These are phyloP conservation scores for Fusarium robinianum DNA, from an alignment of 2,329 filamentous ascomycete species.

Conservation along the genomic window DNA sequence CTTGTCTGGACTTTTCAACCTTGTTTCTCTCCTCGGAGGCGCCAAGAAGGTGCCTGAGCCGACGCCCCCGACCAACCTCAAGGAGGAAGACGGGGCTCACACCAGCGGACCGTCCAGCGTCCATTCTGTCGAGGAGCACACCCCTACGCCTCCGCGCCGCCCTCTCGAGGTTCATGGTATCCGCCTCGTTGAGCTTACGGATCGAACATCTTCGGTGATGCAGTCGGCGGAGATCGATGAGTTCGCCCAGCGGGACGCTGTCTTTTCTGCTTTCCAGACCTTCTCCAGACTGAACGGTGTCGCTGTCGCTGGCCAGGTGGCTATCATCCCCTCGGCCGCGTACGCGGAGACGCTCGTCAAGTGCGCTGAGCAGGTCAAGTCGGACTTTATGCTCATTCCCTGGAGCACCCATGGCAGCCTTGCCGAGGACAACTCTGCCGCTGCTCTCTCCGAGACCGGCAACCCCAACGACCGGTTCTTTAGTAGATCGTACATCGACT, in stretches of 20 bases:
- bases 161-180: constrained; percentile 65
- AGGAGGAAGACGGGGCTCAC: neutral
- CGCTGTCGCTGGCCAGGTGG: constrained; percentile 78
- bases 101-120: neutral
- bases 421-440: constrained; percentile 55
- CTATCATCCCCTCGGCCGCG: constrained; percentile 75
- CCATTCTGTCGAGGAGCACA: constrained; percentile 4
- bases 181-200: constrained; percentile 84
- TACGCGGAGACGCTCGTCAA: constrained; percentile 78
- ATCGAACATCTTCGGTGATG: constrained; percentile 95
- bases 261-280: constrained; percentile 88
- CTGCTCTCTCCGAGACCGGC: constrained; percentile 20
- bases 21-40: constrained; percentile 35
- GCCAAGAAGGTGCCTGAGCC: constrained; percentile 16
- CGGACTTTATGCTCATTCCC: constrained; percentile 80
- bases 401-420: constrained; percentile 86
- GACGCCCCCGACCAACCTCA: constrained; percentile 7
- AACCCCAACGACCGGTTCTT: constrained; percentile 34
- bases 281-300: constrained; percentile 86
- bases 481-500: constrained; percentile 64
- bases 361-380: constrained; percentile 69
- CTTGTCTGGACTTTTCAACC: constrained; percentile 37
- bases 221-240: constrained; percentile 83
- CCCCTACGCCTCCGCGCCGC: neutral
- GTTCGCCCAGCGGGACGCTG: constrained; percentile 72